These are phyloP conservation scores for Cytospora paraplurivora DNA, from an alignment of 2,329 filamentous ascomycete genomes.

Conservation along the genomic window DNA sequence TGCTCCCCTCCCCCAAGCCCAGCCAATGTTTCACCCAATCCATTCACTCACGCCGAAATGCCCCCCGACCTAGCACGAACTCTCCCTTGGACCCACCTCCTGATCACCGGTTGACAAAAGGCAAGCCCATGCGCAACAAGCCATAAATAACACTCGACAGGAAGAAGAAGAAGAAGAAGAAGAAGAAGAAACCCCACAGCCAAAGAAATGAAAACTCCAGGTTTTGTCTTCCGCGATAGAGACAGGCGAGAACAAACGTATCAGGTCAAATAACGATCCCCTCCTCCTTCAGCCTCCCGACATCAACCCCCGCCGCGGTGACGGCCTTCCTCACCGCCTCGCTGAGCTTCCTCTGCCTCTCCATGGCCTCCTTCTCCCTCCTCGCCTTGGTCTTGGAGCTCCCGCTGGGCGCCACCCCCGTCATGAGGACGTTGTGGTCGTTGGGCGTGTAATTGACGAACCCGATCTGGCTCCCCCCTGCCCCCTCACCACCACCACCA, in stretches of 20 bases:
- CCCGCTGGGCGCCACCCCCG: conserved; percentile 87
- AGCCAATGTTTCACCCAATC: background rate
- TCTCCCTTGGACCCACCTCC: background rate
- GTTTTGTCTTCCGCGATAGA: background rate
- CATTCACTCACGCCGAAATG: background rate
- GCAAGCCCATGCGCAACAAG: background rate
- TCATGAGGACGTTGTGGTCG: conserved; percentile 78
- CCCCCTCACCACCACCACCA: conserved; percentile 31
- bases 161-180: too few species aligned
- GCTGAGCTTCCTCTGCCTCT: conserved; percentile 69
- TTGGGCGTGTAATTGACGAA: conserved; percentile 91
- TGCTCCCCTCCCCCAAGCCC: background rate
- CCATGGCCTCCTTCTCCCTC: conserved; percentile 82
- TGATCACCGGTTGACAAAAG: background rate
- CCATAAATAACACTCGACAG: too few species aligned
- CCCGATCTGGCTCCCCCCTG: conserved; percentile 45
- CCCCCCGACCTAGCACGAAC: background rate
- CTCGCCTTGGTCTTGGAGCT: conserved; percentile 93
- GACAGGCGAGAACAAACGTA: background rate
- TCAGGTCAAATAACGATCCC: conserved; percentile 47
- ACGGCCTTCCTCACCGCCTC: conserved; percentile 71
- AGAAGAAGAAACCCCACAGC: background rate
- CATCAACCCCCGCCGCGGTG: conserved; percentile 69
- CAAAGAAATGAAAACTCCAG: background rate
- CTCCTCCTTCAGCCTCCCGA: conserved; percentile 54